Evolutionary conservation across 2,329 filamentous ascomycete genomes (phyloP), one percentile per base, ranked within the genome.

Genomic region (Domatiomyces catenatus): DNA sequence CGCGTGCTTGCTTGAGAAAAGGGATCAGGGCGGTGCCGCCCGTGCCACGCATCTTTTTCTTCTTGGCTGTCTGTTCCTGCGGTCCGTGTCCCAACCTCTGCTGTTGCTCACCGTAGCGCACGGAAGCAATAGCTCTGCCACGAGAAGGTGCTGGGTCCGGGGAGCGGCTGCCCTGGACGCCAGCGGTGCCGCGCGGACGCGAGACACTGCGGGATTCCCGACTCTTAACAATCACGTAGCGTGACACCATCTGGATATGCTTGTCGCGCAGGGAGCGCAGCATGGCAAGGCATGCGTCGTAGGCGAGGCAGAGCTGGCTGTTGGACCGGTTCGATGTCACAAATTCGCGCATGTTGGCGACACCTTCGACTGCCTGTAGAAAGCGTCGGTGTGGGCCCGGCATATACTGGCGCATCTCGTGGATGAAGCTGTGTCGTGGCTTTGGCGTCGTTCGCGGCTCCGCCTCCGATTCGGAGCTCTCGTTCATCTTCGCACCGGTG

Each of bases 381-480:
- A 98, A 98, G 42, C 85, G 81, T 2, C 88, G 84, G 63, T 98
- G 92, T 0, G 84, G 79, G 0, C 88, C 90, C 0, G 92, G 92
- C 92, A 98, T 98, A 69, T 98, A 98, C 45, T 78, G 78, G 52
- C 90, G 84, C 92, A 98, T 98, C 58, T 98, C 92, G 62, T 85
- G 80, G 63, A 98, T 90, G 69, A 98, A 98, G 62, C 92, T 93
- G 69, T 94, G 80, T 42, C 76, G 74, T 4, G 80, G 75, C 20
- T 75, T 71, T 36, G 72, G 69, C 1, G 68, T 63, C 49, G 69
- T 69, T 10, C 68, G 68, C 19, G 67, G 66, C 15, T 63, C 61
- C 44, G 76, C 75, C 48, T 72, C 71, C 36, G 71, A 69, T 10
- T 69, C 66, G 1, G 67, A 62, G 15, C 66, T 60, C 46, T 70